Conservation (phyloP, 2,329 filamentous ascomycete species). For the Gaeumannomyces sp. region DNA sequence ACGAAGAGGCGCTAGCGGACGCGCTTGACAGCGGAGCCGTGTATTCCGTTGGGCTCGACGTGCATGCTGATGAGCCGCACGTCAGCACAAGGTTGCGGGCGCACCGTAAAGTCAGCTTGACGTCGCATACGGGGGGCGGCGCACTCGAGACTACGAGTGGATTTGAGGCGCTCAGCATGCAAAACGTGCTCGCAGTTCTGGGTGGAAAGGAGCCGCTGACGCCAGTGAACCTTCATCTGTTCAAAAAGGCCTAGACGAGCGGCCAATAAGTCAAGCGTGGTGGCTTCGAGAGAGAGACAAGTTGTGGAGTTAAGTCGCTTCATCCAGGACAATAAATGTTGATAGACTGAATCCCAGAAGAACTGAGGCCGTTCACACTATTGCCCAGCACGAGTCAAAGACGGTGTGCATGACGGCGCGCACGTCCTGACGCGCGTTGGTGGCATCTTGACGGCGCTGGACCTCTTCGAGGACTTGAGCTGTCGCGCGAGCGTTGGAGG, state of each 20-base stretch:
- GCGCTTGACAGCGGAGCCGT: conserved; percentile 40
- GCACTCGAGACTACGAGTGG: conserved; percentile 47
- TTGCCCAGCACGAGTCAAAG: conserved; percentile 47
- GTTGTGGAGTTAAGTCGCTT: not conserved
- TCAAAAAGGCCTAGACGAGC: conserved; percentile 20
- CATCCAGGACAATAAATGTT: not conserved
- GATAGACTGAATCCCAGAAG: conserved; percentile 2
- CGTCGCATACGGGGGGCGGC: conserved; percentile 49
- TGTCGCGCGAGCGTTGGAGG: conserved; percentile 37
- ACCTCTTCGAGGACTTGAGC: conserved; percentile 40
- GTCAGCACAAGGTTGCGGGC: conserved; percentile 31
- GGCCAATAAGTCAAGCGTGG: not conserved
- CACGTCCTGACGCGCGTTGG: conserved; percentile 35
- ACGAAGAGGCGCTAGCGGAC: conserved; percentile 41
- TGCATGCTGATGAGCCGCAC: conserved; percentile 44
- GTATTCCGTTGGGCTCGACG: conserved; percentile 42
- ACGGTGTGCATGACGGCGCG: conserved; percentile 40
- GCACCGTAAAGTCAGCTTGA: conserved; percentile 33
- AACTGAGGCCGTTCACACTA: conserved; percentile 31
- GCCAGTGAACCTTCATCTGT: conserved; percentile 46
- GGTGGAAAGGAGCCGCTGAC: conserved; percentile 37
- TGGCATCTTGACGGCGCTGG: conserved; percentile 35
- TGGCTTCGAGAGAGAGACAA: not conserved
- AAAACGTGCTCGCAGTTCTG: conserved; percentile 45
- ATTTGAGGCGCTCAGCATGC: conserved; percentile 48